These are phyloP conservation scores for Salvia sclarea DNA, from an alignment of 305 asterid species.

Conservation along the genomic window DNA sequence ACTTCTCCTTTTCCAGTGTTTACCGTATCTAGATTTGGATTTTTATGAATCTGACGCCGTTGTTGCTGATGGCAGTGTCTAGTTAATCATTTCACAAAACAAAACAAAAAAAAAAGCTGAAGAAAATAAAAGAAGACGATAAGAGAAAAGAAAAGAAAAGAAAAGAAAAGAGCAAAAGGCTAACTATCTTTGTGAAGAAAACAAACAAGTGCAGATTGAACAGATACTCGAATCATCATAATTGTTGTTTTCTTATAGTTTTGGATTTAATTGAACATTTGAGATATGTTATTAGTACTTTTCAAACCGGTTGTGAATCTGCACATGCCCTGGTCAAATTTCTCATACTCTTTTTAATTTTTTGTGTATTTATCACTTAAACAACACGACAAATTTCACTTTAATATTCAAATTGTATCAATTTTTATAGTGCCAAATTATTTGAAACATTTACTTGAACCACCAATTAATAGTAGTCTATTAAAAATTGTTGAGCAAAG, in stretches of 20 bases:
- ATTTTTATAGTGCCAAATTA: no score
- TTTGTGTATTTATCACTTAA: no score
- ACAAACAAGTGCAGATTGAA: no score
- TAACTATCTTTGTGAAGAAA: neutral
- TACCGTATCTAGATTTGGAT: constrained; percentile 30
- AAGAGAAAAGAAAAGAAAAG: neutral
- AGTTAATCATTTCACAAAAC: neutral
- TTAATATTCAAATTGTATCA: no score
- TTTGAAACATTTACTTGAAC: no score
- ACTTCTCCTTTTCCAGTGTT: neutral
- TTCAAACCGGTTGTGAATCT: neutral
- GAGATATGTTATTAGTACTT: no score
- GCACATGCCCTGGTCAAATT: neutral
- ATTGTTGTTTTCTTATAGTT: no score
- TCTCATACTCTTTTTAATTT: neutral
- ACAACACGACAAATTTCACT: no score
- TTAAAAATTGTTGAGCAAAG: no score
- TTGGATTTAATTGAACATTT: no score
- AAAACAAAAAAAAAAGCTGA: neutral
- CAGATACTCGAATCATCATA: no score
- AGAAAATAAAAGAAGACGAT: neutral
- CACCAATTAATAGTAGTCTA: no score
- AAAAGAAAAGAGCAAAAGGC: neutral
- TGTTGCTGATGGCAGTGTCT: neutral
- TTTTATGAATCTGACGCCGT: constrained; percentile 23